Percentiles rank a stretch among this genome's conserved stretches.
These are phyloP conservation scores for Tetrapyrgos nigripes DNA, from an alignment of 1,284 basidiomycete species.

Conservation along the genomic window DNA sequence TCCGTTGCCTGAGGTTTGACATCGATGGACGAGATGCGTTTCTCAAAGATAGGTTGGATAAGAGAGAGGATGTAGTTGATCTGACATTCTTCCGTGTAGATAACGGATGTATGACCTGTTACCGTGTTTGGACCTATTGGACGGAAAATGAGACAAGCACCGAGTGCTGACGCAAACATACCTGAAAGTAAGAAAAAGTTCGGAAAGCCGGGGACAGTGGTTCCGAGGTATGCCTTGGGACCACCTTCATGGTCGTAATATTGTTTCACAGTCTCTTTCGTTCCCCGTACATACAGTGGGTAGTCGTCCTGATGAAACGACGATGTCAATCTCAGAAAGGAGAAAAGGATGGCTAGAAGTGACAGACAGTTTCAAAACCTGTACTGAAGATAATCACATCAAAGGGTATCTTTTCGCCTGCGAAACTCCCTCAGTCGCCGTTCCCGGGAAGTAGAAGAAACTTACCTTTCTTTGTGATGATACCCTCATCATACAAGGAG, in stretches of 20 bases:
- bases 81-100: slow-evolving; percentile 51
- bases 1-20: slow-evolving; percentile 42
- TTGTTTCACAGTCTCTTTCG: slow-evolving; percentile 37
- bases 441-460: not conserved
- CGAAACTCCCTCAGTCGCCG: not conserved
- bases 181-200: slow-evolving; percentile 52
- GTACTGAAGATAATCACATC: slow-evolving; percentile 47
- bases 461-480: slow-evolving; percentile 39
- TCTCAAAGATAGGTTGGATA: slow-evolving; percentile 44
- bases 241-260: slow-evolving; percentile 44
- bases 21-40: slow-evolving; percentile 36
- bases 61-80: slow-evolving; percentile 35
- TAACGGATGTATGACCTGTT: slow-evolving; percentile 53
- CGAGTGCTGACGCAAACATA: slow-evolving; percentile 21
- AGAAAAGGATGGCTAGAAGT: not conserved
- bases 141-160: not conserved
- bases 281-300: slow-evolving; percentile 36
- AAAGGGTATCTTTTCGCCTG: slow-evolving; percentile 41
- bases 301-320: slow-evolving; percentile 34
- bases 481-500: slow-evolving; percentile 40
- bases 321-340: not conserved
- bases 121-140: slow-evolving; percentile 50
- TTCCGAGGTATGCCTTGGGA: slow-evolving; percentile 48
- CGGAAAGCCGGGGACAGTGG: slow-evolving; percentile 48
- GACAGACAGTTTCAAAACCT: slow-evolving; percentile 41